These are phyloP conservation scores for Oropetium thomaeum DNA, from an alignment of 176 grass and related monocot genomes.

Conservation along the genomic window DNA sequence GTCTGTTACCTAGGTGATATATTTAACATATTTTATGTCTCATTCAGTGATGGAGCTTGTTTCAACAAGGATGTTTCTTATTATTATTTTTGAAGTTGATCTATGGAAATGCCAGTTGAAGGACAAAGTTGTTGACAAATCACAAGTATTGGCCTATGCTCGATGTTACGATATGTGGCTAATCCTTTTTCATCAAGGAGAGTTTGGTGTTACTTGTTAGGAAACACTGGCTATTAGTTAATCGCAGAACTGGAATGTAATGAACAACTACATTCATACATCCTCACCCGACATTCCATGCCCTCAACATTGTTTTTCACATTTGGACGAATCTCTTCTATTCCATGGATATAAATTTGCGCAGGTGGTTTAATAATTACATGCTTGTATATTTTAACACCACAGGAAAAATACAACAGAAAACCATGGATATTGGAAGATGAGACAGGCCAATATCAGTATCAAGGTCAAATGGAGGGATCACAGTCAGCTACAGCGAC, in stretches of 20 bases:
- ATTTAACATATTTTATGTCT: no score
- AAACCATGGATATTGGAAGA: slow-evolving; percentile 98
- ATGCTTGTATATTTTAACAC: slow-evolving; percentile 9
- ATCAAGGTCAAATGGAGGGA: slow-evolving; percentile 86
- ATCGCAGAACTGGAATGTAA: neutral
- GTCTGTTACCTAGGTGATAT: neutral
- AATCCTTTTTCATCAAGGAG: neutral
- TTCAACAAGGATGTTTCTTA: neutral
- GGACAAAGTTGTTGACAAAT: neutral
- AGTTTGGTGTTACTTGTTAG: neutral
- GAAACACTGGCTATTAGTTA: neutral
- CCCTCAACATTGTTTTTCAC: neutral
- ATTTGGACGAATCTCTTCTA: neutral
- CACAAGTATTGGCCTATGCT: neutral
- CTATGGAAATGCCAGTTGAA: neutral
- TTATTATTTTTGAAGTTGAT: neutral
- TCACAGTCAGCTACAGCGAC: slow-evolving; percentile 93
- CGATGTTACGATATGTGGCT: neutral
- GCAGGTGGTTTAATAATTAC: slow-evolving; percentile 7
- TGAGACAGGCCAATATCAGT: slow-evolving; percentile 96
- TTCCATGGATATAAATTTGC: slow-evolving; percentile 2
- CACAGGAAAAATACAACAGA: slow-evolving; percentile 81
- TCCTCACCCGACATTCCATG: neutral
- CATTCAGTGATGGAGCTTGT: neutral
- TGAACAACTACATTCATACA: neutral